Percentiles rank a stretch among this genome's conserved stretches.
These are phyloP conservation scores for Kalmusia sp. DNA, from an alignment of 2,329 filamentous ascomycete genomes.

Conservation along the genomic window DNA sequence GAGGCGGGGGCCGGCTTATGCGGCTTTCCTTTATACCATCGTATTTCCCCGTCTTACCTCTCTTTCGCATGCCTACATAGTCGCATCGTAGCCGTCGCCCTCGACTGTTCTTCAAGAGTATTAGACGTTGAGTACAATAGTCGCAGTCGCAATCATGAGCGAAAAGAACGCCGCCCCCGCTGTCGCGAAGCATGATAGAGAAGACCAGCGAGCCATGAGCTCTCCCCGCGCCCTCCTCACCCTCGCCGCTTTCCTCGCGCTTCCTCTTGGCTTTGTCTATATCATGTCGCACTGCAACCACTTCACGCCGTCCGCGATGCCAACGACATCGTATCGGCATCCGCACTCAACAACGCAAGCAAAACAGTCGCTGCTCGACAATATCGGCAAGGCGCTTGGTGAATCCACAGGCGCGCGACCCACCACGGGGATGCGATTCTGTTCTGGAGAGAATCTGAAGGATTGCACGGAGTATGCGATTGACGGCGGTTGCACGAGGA, in stretches of 20 bases:
- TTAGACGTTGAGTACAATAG: too few species aligned
- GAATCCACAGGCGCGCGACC: not conserved
- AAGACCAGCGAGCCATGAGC: not conserved
- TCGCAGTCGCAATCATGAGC: not conserved
- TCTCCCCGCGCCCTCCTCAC: slow-evolving; percentile 2
- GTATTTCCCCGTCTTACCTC: not conserved
- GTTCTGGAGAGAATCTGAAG: not conserved
- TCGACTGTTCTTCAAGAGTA: too few species aligned
- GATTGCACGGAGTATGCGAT: not conserved
- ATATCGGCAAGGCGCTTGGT: not conserved
- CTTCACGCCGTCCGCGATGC: not conserved
- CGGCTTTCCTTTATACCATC: not conserved
- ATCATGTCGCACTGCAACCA: slow-evolving; percentile 2
- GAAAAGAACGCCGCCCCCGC: not conserved
- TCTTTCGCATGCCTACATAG: not conserved
- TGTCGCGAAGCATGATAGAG: not conserved
- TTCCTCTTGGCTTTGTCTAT: slow-evolving; percentile 4
- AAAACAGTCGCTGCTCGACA: not conserved
- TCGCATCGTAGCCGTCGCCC: too few species aligned
- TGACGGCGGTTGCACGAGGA: not conserved
- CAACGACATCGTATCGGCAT: not conserved
- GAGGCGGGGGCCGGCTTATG: not conserved
- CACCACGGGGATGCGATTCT: not conserved
- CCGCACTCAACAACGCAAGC: not conserved
- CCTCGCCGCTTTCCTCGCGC: not conserved